Conservation (phyloP, 2,329 filamentous ascomycete species). For the Colletotrichum lini region DNA sequence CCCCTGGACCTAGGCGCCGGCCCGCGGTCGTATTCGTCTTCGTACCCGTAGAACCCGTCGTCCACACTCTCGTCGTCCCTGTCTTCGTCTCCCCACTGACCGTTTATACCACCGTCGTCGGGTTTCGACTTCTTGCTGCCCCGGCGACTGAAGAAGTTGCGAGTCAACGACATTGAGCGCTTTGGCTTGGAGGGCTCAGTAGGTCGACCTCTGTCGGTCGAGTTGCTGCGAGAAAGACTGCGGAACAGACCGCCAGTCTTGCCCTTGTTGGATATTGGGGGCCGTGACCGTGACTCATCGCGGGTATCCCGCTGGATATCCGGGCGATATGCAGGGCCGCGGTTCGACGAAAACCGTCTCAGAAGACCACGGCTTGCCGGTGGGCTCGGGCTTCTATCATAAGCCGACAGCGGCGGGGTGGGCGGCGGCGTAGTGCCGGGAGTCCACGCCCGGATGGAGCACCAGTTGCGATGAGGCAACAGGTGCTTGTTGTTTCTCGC, state of each 20-base stretch:
- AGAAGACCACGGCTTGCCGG: constrained; percentile 57
- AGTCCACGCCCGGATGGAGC: constrained; percentile 87
- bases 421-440: constrained; percentile 82
- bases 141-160: constrained; percentile 59
- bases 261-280: constrained; percentile 61
- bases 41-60: constrained; percentile 45
- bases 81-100: constrained; percentile 64
- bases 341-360: constrained; percentile 61
- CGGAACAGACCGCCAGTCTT: constrained; percentile 46
- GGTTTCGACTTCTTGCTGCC: constrained; percentile 57
- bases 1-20: constrained; percentile 39
- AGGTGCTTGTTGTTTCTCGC: constrained; percentile 91
- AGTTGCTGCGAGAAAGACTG: constrained; percentile 58
- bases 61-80: constrained; percentile 52
- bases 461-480: constrained; percentile 94
- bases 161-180: constrained; percentile 73
- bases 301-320: constrained; percentile 51
- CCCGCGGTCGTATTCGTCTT: constrained; percentile 44
- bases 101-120: constrained; percentile 70
- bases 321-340: constrained; percentile 53
- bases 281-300: constrained; percentile 55
- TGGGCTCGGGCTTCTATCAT: constrained; percentile 59
- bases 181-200: constrained; percentile 57
- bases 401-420: constrained; percentile 71
- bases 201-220: constrained; percentile 55